Evolutionary conservation across 2,329 filamentous ascomycete genomes (phyloP).

Genomic region (Aspergillus pseudotamarii): DNA sequence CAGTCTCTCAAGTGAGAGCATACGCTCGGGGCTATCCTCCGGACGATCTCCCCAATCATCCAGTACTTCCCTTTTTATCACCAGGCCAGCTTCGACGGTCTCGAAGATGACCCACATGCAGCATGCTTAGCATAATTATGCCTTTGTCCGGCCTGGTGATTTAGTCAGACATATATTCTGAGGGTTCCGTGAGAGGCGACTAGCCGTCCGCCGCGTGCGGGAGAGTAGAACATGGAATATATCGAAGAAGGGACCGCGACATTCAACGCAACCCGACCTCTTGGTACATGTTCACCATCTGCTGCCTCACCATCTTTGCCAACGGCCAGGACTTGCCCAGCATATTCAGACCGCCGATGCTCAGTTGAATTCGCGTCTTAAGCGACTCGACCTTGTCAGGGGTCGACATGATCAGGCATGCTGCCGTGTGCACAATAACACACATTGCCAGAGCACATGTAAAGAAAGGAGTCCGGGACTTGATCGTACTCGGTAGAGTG

Average conservation of each 20-base stretch:
- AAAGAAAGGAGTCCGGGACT: constrained; percentile 75
- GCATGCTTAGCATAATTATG: neutral
- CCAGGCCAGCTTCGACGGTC: too few species aligned
- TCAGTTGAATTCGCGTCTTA: constrained; percentile 34
- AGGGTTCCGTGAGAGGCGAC: neutral
- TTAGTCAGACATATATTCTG: neutral
- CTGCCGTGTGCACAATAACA: constrained; percentile 74
- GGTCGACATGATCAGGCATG: constrained; percentile 60
- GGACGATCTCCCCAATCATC: neutral
- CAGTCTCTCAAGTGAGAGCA: neutral
- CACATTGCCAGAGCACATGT: constrained; percentile 74
- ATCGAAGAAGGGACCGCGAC: constrained; percentile 53
- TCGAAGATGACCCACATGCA: too few species aligned
- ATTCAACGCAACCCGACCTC: constrained; percentile 31
- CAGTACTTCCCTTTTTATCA: too few species aligned
- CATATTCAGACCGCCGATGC: constrained; percentile 30
- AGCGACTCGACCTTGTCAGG: constrained; percentile 24
- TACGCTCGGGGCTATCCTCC: neutral
- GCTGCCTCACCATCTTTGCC: constrained; percentile 28
- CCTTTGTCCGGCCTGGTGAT: neutral
- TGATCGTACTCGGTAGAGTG: constrained; percentile 54
- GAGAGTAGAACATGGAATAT: neutral
- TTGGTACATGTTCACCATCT: constrained; percentile 30
- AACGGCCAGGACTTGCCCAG: constrained; percentile 36
- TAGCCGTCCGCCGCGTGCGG: neutral